Evolutionary conservation across 768 basidiomycete species (phyloP), one percentile per base, ranked within the genome.

Genomic region (Mycena polygramma): DNA sequence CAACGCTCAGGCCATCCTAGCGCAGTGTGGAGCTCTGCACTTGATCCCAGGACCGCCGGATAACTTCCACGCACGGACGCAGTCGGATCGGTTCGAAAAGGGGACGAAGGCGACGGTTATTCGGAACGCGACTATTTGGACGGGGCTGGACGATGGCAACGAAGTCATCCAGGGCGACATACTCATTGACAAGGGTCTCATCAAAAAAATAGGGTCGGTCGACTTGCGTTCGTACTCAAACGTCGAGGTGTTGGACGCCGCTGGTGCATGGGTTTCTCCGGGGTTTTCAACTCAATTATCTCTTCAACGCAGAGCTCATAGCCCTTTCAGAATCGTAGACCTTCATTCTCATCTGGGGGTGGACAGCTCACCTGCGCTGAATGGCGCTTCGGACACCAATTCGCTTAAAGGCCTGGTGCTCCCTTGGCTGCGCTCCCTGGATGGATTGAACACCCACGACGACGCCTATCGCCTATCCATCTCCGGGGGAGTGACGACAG

Each of bases 391-490:
- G 0, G 93, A 94, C 70, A 80, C 75, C 26, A 91, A 92, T 77
- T 93, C 92, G 1, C 37, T 71, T 15, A 84, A 89, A 14, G 86
- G 83, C 0, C 80, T 86, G 14, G 83, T 88, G 17, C 79, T 85
- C 30, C 90, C 92, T 3, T 92, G 89, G 89, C 80, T 94, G 14
- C 85, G 92, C 39, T 89, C 88, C 20, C 79, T 94, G n/a, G 93
- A 94, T 69, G 92, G 87, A 0, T 76, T 94, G 70, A 94, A 94
- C 77, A 93, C 92, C 0, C 92, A 92, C 68, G 93, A 94, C 76
- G 83, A 83, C 1, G 82, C 88, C 0, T 92, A 89, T 75, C 78
- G 83, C 24, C 82, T 90, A 7, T 81, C 88, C 9, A 84, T 91
- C n/a, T 79, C 93, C 0, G 94, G 94, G 2, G 94, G 87, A 0